phyloP scores from a whole-genome alignment of 768 basidiomycete species.

The Mycena belliarum region DNA sequence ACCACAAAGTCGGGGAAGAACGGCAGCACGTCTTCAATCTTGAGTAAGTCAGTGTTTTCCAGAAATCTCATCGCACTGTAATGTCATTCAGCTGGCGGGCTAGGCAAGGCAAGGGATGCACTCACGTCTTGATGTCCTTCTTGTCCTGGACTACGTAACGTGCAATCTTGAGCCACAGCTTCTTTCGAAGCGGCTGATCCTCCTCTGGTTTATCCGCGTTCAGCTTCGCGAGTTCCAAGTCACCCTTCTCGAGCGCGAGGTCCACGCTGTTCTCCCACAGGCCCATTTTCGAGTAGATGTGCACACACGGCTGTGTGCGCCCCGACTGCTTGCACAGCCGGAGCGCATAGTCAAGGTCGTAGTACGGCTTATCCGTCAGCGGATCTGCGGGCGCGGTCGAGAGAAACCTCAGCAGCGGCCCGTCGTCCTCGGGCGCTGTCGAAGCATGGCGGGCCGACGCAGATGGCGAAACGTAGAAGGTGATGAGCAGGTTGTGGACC shows the following conservation, averaged over 20 bases:
- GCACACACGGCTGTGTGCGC: constrained; percentile 86
- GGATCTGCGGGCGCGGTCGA: constrained; percentile 80
- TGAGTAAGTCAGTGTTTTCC: constrained; percentile 90
- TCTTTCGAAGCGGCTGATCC: constrained; percentile 83
- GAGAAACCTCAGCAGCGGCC: constrained; percentile 79
- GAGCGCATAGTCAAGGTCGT: constrained; percentile 95
- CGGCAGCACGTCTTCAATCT: constrained; percentile 97
- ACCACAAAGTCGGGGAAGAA: constrained; percentile 99
- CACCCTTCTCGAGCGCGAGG: constrained; percentile 90
- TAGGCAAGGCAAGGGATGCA: constrained; percentile 19
- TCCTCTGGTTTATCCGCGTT: constrained; percentile 96
- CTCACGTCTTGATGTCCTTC: constrained; percentile 97
- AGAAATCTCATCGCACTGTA: constrained; percentile 94
- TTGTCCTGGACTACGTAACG: constrained; percentile 97
- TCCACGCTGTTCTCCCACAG: constrained; percentile 96
- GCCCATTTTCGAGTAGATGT: constrained; percentile 97
- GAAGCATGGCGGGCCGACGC: constrained; percentile 20
- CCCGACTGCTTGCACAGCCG: constrained; percentile 85
- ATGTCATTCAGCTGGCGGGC: neutral
- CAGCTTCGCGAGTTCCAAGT: constrained; percentile 90
- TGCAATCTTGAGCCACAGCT: constrained; percentile 98
- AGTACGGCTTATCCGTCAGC: constrained; percentile 84
- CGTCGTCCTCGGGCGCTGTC: constrained; percentile 57
- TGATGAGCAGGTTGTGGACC: constrained; percentile 92
- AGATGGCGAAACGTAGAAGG: constrained; percentile 69